phyloP scores from a whole-genome alignment of 495 filamentous ascomycete genomes.

The Aspergillus kassunensis region DNA sequence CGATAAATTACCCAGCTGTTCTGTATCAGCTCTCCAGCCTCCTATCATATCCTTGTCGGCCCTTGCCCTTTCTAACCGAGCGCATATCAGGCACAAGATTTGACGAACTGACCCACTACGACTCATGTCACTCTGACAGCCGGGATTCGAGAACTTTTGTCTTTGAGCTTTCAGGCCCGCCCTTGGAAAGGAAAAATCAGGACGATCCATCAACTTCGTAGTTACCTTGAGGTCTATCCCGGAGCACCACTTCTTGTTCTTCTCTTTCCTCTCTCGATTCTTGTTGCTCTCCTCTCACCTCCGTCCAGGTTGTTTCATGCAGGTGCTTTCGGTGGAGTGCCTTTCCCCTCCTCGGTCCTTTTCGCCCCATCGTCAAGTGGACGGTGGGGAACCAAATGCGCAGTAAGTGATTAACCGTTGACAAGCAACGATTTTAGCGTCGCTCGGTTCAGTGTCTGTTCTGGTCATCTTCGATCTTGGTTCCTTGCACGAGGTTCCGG shows the following conservation, averaged over 20 bases:
- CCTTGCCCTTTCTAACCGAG: neutral
- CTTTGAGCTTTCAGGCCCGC: neutral
- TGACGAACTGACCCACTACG: neutral
- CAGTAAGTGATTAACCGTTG: slow-evolving; percentile 6
- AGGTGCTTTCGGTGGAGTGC: slow-evolving; percentile 17
- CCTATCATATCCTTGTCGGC: no score
- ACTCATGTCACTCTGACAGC: neutral
- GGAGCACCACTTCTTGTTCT: no score
- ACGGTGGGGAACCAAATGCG: slow-evolving; percentile 7
- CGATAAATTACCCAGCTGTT: no score
- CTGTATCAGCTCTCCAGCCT: no score
- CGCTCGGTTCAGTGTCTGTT: slow-evolving; percentile 20
- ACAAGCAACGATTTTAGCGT: slow-evolving; percentile 19
- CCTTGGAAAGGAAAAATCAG: neutral
- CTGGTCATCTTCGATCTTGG: slow-evolving; percentile 1
- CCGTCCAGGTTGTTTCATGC: slow-evolving; percentile 26
- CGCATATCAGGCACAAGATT: neutral
- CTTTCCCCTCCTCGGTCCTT: slow-evolving; percentile 4
- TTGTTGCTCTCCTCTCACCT: neutral
- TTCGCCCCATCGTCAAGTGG: slow-evolving; percentile 6
- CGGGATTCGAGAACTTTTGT: neutral
- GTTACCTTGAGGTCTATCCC: no score
- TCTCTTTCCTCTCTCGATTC: neutral
- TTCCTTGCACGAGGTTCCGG: slow-evolving; percentile 12
- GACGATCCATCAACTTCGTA: neutral